phyloP scores from a whole-genome alignment of 2,329 filamentous ascomycete genomes.

The Arthrocladium fulminans region DNA sequence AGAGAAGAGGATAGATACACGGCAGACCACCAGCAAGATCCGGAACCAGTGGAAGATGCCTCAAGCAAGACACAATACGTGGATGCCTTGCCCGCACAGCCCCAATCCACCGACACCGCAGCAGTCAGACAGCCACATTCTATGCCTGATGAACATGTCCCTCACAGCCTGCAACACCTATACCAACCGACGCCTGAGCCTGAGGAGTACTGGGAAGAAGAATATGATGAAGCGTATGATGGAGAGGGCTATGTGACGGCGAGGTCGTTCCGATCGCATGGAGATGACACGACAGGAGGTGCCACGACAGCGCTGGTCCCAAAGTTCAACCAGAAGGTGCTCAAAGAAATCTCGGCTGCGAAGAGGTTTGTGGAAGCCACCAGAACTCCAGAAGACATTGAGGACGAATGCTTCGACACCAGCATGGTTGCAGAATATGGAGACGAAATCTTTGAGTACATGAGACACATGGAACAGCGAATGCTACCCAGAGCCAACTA shows the following conservation, averaged over 20 bases:
- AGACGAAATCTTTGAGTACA: conserved; percentile 90
- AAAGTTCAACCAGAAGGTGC: conserved; percentile 57
- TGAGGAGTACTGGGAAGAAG: conserved; percentile 68
- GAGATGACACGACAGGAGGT: conserved; percentile 62
- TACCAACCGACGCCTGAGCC: conserved; percentile 38
- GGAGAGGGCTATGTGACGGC: conserved; percentile 67
- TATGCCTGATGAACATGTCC: conserved; percentile 7
- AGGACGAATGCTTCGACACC: conserved; percentile 85
- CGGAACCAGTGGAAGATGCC: not conserved
- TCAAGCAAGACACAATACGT: conserved; percentile 7
- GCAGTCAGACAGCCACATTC: not conserved
- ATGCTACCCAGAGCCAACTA: conserved; percentile 87
- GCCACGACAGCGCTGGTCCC: conserved; percentile 63
- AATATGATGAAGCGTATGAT: conserved; percentile 60
- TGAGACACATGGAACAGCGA: conserved; percentile 73
- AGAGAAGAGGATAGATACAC: not conserved
- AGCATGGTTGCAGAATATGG: conserved; percentile 97
- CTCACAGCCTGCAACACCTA: conserved; percentile 16
- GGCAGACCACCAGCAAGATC: conserved; percentile 8
- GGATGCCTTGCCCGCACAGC: conserved; percentile 12
- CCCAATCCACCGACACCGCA: not conserved
- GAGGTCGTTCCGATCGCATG: conserved; percentile 65
- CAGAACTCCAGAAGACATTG: conserved; percentile 62
- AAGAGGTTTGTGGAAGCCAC: conserved; percentile 58
- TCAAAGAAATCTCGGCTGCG: conserved; percentile 63